Evolutionary conservation across 1,139 yeast species (phyloP).

Genomic region (Suhomyces wounanorum): DNA sequence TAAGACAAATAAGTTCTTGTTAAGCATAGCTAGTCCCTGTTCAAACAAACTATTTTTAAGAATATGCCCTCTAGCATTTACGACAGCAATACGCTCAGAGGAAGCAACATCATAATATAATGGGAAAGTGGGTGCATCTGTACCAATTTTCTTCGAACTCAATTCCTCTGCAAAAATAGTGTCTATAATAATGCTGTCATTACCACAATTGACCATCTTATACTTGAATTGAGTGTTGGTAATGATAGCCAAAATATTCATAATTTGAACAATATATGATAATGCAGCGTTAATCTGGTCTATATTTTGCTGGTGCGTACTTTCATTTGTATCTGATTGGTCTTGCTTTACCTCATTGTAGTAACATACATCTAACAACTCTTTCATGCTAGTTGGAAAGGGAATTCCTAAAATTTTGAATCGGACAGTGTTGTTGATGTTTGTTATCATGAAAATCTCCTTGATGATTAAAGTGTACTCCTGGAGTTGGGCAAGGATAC

Average conservation of each 20-base stretch:
- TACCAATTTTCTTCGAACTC: not conserved
- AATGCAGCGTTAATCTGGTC: constrained; percentile 37
- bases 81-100: constrained; percentile 24
- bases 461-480: constrained; percentile 22
- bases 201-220: constrained; percentile 28
- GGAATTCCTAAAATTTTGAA: constrained; percentile 39
- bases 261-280: constrained; percentile 31
- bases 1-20: constrained; percentile 33
- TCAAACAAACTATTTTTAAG: constrained; percentile 35
- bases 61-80: constrained; percentile 14
- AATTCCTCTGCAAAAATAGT: constrained; percentile 16
- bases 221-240: constrained; percentile 32
- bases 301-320: constrained; percentile 18
- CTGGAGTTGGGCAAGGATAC: constrained; percentile 24
- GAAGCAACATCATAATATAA: constrained; percentile 30
- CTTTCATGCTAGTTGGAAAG: constrained; percentile 37
- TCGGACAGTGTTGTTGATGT: constrained; percentile 24
- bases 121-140: constrained; percentile 21
- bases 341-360: constrained; percentile 19
- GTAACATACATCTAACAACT: constrained; percentile 35
- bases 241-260: constrained; percentile 27
- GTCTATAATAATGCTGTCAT: constrained; percentile 30
- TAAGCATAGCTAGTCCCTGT: constrained; percentile 35
- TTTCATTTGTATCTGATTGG: constrained; percentile 11
- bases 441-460: constrained; percentile 33